Evolutionary conservation across 2,329 filamentous ascomycete genomes (phyloP), one percentile per base, ranked within the genome.

Genomic region (Colletotrichum sp.): DNA sequence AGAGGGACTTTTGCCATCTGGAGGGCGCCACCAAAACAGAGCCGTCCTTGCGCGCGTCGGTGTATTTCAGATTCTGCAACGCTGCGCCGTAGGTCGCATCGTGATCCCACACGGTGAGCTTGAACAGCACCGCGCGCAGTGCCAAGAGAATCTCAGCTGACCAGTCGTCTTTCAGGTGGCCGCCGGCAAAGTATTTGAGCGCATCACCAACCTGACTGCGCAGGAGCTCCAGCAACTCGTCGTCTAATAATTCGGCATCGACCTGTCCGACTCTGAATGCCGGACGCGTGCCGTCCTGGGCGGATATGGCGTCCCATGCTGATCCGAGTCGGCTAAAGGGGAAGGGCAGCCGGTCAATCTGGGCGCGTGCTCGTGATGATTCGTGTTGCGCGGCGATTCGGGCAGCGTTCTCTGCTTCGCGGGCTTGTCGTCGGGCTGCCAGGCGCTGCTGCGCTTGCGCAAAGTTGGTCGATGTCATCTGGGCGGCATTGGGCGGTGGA

Each of bases 21-120:
- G 93, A 93, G 0, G 96, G 96, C 18, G 93, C 86, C 15, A 91
- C 89, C 66, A 94, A 85, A 31, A 93, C 90, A 0, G 91, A 85
- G 12, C 91, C 91, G 61, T 84, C 84, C 67, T 87, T 89, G 75
- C 96, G 90, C 63, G 95, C 96, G 81, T 98, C 96, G 13, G 94
- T 94, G 80, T 96, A 98, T 80, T 93, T 93, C 33, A 99, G 89
- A 76, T 98, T 98, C 83, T 99, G 97, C 64, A 99, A 87, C 43
- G 95, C 93, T 13, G 97, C 97, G 74, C 97, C 97, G 83, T 99
- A 98, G 7, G 94, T 97, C 51, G 97, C 95, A 82, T 98, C 93
- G 82, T 98, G 95, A 83, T 98, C 96, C 97, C 97, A 99, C 72
- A 99, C 93, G 18, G 94, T 95, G 75, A 99, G 90, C 84, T 99